These are phyloP conservation scores for Entrophospora sp. DNA, from an alignment of 192 early-diverging fungal genomes.

Conservation along the genomic window DNA sequence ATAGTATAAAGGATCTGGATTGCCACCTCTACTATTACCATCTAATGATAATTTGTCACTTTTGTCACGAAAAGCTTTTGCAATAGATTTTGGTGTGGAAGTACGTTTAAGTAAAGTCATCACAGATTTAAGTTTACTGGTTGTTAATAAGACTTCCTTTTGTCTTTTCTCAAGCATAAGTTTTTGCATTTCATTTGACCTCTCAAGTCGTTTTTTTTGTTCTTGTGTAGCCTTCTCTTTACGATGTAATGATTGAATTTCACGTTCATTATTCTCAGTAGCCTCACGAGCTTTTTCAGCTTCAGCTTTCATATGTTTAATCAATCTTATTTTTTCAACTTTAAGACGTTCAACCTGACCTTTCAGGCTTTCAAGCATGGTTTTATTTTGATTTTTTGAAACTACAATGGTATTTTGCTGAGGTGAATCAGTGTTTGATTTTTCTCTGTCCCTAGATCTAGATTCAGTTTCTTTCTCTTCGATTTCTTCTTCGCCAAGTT, in stretches of 20 bases:
- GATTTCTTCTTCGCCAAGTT: no score
- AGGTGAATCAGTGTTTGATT: no score
- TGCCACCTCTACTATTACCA: conserved; percentile 13
- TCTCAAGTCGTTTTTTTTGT: conserved; percentile 43
- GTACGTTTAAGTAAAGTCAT: conserved; percentile 44
- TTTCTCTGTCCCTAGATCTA: no score
- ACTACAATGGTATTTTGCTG: no score
- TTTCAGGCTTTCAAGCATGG: conserved; percentile 49
- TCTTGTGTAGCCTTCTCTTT: conserved; percentile 43
- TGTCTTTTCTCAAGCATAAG: conserved; percentile 47
- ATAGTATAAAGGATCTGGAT: background rate
- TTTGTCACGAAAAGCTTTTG: conserved; percentile 27
- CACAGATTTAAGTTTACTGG: conserved; percentile 37
- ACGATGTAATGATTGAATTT: conserved; percentile 48
- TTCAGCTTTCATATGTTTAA: conserved; percentile 67
- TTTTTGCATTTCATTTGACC: conserved; percentile 44
- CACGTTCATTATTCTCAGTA: conserved; percentile 41
- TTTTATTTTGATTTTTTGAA: conserved; percentile 47
- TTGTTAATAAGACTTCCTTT: conserved; percentile 38
- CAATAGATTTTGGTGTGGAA: conserved; percentile 33
- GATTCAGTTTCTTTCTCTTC: no score
- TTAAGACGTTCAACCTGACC: conserved; percentile 64
- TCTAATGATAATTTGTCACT: conserved; percentile 4
- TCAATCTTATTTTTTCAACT: conserved; percentile 65
- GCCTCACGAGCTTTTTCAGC: conserved; percentile 50